Evolutionary conservation across 2,329 filamentous ascomycete species (phyloP).

Genomic region (Hyphodiscus sp.): DNA sequence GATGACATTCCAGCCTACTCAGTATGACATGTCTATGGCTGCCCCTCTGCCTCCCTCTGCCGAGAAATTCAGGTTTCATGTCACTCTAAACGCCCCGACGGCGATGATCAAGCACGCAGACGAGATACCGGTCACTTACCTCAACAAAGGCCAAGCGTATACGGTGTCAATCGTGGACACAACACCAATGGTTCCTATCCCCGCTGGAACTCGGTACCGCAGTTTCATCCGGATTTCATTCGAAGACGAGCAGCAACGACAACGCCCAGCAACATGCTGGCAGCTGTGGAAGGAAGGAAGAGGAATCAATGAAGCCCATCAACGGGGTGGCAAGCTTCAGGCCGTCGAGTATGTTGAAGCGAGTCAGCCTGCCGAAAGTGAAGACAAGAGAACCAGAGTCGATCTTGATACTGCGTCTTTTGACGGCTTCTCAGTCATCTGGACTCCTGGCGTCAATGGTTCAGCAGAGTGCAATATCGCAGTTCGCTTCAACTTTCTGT

Average conservation of each 20-base stretch:
- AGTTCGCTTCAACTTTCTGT: slow-evolving; percentile 96
- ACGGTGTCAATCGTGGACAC: slow-evolving; percentile 80
- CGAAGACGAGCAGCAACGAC: slow-evolving; percentile 88
- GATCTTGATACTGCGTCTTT: slow-evolving; percentile 76
- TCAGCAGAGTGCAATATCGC: slow-evolving; percentile 75
- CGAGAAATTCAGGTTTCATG: slow-evolving; percentile 82
- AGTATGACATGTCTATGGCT: slow-evolving; percentile 40
- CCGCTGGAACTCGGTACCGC: slow-evolving; percentile 65
- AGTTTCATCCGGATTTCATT: slow-evolving; percentile 95
- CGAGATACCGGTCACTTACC: slow-evolving; percentile 93
- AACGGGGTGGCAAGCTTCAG: slow-evolving; percentile 84
- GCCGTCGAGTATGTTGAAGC: slow-evolving; percentile 88
- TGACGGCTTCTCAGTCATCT: slow-evolving; percentile 87
- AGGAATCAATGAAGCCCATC: slow-evolving; percentile 92
- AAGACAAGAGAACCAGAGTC: slow-evolving; percentile 60
- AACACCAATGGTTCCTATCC: slow-evolving; percentile 49
- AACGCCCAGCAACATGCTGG: slow-evolving; percentile 78
- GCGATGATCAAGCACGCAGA: slow-evolving; percentile 89
- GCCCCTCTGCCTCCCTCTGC: slow-evolving; percentile 45
- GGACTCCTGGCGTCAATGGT: slow-evolving; percentile 68
- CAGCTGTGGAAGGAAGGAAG: slow-evolving; percentile 93
- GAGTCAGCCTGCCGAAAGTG: slow-evolving; percentile 50
- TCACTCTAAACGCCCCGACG: slow-evolving; percentile 86
- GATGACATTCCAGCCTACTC: slow-evolving; percentile 48
- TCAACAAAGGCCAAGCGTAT: slow-evolving; percentile 97